These are phyloP conservation scores for Cryphonectria japonica DNA, from an alignment of 2,329 filamentous ascomycete genomes.

Conservation along the genomic window DNA sequence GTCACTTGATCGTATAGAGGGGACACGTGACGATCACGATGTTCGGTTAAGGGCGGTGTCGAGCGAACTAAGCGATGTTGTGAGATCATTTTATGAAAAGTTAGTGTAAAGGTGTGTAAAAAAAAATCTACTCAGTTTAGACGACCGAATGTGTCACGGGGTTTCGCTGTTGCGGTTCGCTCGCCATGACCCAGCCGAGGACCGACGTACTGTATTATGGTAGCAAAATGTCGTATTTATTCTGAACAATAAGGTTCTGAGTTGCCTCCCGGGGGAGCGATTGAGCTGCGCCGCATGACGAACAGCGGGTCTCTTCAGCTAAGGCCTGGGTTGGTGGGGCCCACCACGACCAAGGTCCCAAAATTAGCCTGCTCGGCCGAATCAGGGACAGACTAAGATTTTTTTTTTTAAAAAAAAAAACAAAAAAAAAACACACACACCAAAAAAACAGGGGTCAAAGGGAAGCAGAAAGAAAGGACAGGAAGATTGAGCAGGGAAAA, in stretches of 20 bases:
- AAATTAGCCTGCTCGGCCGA: neutral
- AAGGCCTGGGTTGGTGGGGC: neutral
- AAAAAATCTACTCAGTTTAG: neutral
- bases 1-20: neutral
- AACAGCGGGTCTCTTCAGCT: neutral
- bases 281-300: constrained; percentile 1
- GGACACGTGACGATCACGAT: neutral
- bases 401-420: neutral
- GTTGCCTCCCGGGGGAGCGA: neutral
- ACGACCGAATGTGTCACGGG: neutral
- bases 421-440: neutral
- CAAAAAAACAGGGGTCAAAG: neutral
- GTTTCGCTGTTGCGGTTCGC: neutral
- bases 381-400: neutral
- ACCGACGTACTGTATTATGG: neutral
- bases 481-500: too few species aligned
- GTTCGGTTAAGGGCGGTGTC: neutral
- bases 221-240: neutral
- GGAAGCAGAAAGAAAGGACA: neutral
- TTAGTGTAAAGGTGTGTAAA: neutral
- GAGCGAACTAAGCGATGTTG: neutral
- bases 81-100: neutral
- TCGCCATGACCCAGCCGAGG: neutral
- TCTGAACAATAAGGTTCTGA: constrained; percentile 5
- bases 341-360: neutral